Base-by-base conservation (phyloP, 768 basidiomycete species). In the Sarcomyxa edulis region DNA sequence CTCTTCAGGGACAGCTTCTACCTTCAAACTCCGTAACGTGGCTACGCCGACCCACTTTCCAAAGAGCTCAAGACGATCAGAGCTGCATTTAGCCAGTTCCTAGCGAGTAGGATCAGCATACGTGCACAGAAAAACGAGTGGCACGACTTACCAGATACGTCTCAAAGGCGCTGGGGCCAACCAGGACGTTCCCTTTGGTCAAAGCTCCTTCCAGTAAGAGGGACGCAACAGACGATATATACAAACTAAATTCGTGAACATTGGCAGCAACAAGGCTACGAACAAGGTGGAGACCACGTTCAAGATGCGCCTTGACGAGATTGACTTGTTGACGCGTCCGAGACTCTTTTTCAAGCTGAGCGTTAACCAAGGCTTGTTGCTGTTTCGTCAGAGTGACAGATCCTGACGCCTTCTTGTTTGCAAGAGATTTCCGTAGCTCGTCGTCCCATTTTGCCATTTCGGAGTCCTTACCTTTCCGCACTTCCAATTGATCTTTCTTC, bases 401-500 rank as follows among this genome's bases (percentile, higher is more conserved):
- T 2, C 59, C 53, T 1, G 69, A 59, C 7, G 76, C 72, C 56
- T 88, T 90, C 66, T 97, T 97, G 39, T 64, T 76, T 5, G 88
- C 87, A 1, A 97, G 66, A 0, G 83, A 78, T 48, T 87, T 82
- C 7, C 93, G 78, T n/a, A 95, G 66, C 44, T 99, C 94, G 19
- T 82, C 84, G 45, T 99, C 96, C 95, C 95, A 99, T 52, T 89
- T 84, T 12, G 89, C 84, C 10, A 95, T 85, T 24, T 89, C 90
- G 5, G 85, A 78, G 42, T 82, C 85, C 49, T 96, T 97, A 10
- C 90, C 87, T 55, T 94, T 95, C 47, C 62, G 71, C 3, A 61
- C 60, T 55, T 64, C 32, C 52, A 47, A 65, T 4, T 72, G 68
- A 1, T 66, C 69, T 50, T 84, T 84, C 40, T 74, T 75, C 2